Conservation (phyloP, 2,329 filamentous ascomycete species). For the Pseudogymnoascus sp. region DNA sequence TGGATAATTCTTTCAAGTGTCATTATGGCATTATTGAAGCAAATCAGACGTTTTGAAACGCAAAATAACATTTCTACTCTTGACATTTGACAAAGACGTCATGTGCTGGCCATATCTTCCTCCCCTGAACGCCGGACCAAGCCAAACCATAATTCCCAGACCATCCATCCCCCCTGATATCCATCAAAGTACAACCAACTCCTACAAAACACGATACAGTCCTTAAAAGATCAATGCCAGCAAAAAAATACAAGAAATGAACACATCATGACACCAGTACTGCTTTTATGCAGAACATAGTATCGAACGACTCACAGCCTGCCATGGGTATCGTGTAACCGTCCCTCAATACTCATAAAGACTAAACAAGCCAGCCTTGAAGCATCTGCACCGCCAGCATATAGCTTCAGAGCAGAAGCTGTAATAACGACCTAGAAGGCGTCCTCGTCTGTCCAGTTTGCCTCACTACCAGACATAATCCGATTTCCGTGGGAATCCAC, state of each 20-base stretch:
- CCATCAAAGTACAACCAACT: slow-evolving; percentile 6
- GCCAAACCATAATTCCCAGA: not conserved
- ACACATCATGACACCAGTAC: not conserved
- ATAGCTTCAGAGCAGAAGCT: not conserved
- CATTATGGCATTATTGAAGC: not conserved
- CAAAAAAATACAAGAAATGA: slow-evolving; percentile 7
- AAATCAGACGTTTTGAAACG: not conserved
- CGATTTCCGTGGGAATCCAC: slow-evolving; percentile 48
- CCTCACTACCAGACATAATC: slow-evolving; percentile 55
- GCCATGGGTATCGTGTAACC: slow-evolving; percentile 2
- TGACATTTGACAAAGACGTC: not conserved
- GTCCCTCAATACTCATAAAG: slow-evolving; percentile 4
- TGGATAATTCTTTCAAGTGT: not conserved
- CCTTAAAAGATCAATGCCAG: not conserved
- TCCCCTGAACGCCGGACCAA: not conserved
- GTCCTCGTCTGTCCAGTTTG: slow-evolving; percentile 58
- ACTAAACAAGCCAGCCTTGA: not conserved
- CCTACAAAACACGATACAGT: slow-evolving; percentile 4
- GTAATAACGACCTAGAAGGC: slow-evolving; percentile 36
- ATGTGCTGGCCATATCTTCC: slow-evolving; percentile 1
- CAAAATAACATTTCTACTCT: slow-evolving; percentile 6
- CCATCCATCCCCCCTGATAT: not conserved
- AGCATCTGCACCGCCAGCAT: not conserved
- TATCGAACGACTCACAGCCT: not conserved
- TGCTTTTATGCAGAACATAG: not conserved